Evolutionary conservation across 768 basidiomycete genomes (phyloP).

Genomic region (Lentinula guzmanii): DNA sequence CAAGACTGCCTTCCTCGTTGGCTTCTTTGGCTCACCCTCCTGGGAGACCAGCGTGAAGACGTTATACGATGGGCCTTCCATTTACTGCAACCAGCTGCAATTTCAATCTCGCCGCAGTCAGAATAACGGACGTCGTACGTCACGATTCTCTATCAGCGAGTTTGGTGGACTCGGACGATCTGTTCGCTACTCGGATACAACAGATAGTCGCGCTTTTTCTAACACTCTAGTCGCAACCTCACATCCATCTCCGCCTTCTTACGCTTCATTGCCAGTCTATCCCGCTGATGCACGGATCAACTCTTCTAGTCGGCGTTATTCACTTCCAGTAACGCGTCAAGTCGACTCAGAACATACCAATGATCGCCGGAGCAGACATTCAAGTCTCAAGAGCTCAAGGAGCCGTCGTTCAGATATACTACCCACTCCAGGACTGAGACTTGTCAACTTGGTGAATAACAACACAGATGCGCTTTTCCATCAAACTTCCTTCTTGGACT

Average conservation of each 20-base stretch:
- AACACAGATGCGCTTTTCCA: neutral
- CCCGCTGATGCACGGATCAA: neutral
- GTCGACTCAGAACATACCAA: slow-evolving; percentile 3
- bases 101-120: slow-evolving; percentile 1
- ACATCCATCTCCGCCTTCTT: neutral
- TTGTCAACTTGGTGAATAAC: slow-evolving; percentile 12
- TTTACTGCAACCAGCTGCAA: neutral
- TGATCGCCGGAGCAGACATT: slow-evolving; percentile 14
- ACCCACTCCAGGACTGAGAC: slow-evolving; percentile 15
- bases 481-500: slow-evolving; percentile 1
- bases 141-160: slow-evolving; percentile 3
- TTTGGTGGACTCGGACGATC: slow-evolving; percentile 2
- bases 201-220: neutral
- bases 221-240: neutral
- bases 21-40: slow-evolving; percentile 38
- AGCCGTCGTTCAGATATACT: slow-evolving; percentile 11
- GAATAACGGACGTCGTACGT: neutral
- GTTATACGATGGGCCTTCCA: neutral
- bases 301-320: slow-evolving; percentile 18
- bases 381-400: slow-evolving; percentile 18
- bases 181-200: neutral
- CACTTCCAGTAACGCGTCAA: slow-evolving; percentile 19
- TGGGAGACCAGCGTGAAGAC: slow-evolving; percentile 33
- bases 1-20: slow-evolving; percentile 34
- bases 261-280: neutral